Conservation (phyloP, 305 asterid genomes). For the Fraxinus latifolia region DNA sequence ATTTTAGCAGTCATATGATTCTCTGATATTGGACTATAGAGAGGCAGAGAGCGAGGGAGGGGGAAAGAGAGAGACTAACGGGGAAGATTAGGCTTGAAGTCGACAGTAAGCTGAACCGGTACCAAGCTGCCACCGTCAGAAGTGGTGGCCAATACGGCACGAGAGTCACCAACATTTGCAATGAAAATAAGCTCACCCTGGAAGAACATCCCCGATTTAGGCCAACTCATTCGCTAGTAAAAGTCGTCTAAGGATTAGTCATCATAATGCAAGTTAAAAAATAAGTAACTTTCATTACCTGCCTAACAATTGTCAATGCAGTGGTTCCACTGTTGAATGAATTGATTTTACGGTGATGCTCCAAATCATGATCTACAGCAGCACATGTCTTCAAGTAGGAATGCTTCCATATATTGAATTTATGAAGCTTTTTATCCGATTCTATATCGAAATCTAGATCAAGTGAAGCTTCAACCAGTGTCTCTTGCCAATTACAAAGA, state of each 20-base stretch:
- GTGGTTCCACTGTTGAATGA: slow-evolving; percentile 86
- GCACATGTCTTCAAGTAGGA: slow-evolving; percentile 83
- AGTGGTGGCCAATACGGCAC: slow-evolving; percentile 80
- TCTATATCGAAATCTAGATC: slow-evolving; percentile 48
- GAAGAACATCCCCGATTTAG: slow-evolving; percentile 5
- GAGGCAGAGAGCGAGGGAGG: background rate
- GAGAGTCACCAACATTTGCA: slow-evolving; percentile 93
- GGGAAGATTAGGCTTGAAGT: slow-evolving; percentile 90
- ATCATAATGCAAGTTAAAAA: background rate
- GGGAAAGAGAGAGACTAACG: slow-evolving; percentile 43
- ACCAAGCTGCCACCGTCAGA: slow-evolving; percentile 55
- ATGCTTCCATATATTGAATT: slow-evolving; percentile 71
- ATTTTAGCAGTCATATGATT: background rate
- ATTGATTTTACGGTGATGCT: slow-evolving; percentile 63
- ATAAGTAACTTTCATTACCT: slow-evolving; percentile 40
- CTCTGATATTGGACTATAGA: background rate
- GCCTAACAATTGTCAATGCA: slow-evolving; percentile 77
- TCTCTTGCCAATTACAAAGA: slow-evolving; percentile 76
- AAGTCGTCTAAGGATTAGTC: background rate
- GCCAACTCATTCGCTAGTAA: background rate
- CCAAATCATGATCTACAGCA: slow-evolving; percentile 72
- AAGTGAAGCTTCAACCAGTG: slow-evolving; percentile 54
- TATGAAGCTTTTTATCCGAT: slow-evolving; percentile 50
- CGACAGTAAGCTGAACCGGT: slow-evolving; percentile 77
- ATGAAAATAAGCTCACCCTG: slow-evolving; percentile 69